These are phyloP conservation scores for Blastocystis sp. DNA, from an alignment of 352 stramenopile genomes.

Conservation along the genomic window DNA sequence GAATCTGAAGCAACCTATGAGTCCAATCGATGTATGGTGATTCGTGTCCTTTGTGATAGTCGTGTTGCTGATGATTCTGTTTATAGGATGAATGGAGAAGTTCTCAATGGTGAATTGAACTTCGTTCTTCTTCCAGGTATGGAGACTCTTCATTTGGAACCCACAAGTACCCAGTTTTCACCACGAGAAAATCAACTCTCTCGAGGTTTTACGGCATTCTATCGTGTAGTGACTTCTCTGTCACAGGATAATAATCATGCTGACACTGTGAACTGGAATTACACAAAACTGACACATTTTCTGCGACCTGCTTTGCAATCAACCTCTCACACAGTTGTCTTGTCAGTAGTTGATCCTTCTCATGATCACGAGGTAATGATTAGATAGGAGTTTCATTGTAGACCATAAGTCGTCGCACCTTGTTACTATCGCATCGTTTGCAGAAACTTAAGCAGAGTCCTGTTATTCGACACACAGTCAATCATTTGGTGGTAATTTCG, in stretches of 20 bases:
- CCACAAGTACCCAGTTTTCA: not conserved
- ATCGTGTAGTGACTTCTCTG: slow-evolving; percentile 12
- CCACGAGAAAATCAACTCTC: not conserved
- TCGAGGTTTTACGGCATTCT: slow-evolving; percentile 7
- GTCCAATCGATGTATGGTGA: slow-evolving; percentile 11
- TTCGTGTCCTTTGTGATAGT: slow-evolving; percentile 50
- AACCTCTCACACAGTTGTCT: not conserved
- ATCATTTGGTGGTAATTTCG: not conserved
- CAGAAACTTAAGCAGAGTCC: not conserved
- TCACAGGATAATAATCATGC: not conserved
- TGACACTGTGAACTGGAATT: not conserved
- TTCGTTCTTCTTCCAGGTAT: slow-evolving; percentile 46
- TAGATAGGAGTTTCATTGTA: too few relatives aligned
- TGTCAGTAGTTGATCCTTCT: not conserved
- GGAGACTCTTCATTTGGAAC: slow-evolving; percentile 20
- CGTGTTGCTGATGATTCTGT: not conserved
- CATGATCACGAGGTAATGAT: not conserved
- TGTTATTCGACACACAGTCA: not conserved
- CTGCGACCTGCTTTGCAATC: not conserved
- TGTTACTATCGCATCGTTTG: not conserved
- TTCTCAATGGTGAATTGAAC: slow-evolving; percentile 19
- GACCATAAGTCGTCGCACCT: not conserved
- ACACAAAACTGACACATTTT: slow-evolving; percentile 22
- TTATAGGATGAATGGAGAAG: not conserved
- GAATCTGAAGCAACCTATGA: not conserved